Percentiles rank a stretch among this genome's conserved stretches.
Conservation (phyloP, 495 filamentous ascomycete species). For the Penicillium nucicola region DNA sequence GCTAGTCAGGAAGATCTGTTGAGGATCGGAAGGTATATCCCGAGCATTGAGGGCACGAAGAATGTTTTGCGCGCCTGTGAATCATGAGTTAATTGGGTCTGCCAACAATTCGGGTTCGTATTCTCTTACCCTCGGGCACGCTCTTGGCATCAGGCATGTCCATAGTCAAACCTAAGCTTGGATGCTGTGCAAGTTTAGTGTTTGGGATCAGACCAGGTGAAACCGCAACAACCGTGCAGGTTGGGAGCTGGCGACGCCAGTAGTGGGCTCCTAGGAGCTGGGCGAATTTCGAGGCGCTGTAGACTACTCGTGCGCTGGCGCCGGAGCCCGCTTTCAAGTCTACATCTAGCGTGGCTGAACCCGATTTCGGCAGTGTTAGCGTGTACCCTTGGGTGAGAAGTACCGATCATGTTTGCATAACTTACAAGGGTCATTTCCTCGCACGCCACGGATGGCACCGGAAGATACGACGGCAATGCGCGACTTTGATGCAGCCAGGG, state of each 20-base stretch:
- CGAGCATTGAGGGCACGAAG: slow-evolving; percentile 16
- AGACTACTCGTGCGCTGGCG: slow-evolving; percentile 15
- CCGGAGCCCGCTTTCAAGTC: slow-evolving; percentile 28
- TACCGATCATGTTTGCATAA: background rate
- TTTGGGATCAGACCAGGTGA: slow-evolving; percentile 26
- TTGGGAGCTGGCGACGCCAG: slow-evolving; percentile 24
- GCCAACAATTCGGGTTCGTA: background rate
- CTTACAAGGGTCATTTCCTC: slow-evolving; percentile 22
- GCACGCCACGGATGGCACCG: slow-evolving; percentile 24
- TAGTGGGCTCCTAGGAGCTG: slow-evolving; percentile 26
- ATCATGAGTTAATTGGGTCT: background rate
- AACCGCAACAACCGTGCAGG: slow-evolving; percentile 25
- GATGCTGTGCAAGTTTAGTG: slow-evolving; percentile 23
- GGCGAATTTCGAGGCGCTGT: slow-evolving; percentile 28
- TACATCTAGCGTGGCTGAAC: slow-evolving; percentile 22
- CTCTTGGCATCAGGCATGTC: slow-evolving; percentile 31
- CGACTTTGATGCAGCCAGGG: slow-evolving; percentile 17
- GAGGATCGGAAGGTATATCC: slow-evolving; percentile 23
- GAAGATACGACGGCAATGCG: slow-evolving; percentile 30
- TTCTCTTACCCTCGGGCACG: slow-evolving; percentile 24
- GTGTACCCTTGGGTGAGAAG: background rate
- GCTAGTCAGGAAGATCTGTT: slow-evolving; percentile 32
- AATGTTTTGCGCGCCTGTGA: slow-evolving; percentile 24
- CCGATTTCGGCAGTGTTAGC: background rate
- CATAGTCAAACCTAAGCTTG: slow-evolving; percentile 19